Evolutionary conservation across 2,329 filamentous ascomycete genomes (phyloP).

Genomic region (Colletotrichum somersetense): DNA sequence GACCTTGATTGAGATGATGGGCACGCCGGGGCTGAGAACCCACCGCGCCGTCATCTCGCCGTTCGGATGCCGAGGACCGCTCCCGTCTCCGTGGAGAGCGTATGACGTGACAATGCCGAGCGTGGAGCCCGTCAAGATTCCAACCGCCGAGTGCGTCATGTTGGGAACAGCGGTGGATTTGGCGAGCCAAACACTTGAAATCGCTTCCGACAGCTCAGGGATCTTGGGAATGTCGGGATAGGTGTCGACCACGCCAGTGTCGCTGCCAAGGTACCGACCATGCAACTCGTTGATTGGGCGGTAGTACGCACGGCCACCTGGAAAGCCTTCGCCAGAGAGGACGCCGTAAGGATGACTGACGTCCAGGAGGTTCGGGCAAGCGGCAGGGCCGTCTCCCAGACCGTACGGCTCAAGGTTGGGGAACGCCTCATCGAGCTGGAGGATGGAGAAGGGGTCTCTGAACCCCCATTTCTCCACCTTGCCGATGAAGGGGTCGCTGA

Average conservation of each 20-base stretch:
- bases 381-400: slow-evolving; percentile 81
- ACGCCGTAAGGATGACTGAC: slow-evolving; percentile 88
- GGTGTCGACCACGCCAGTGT: slow-evolving; percentile 71
- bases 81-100: slow-evolving; percentile 72
- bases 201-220: slow-evolving; percentile 75
- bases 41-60: slow-evolving; percentile 90
- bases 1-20: slow-evolving; percentile 84
- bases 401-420: slow-evolving; percentile 82
- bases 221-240: slow-evolving; percentile 82
- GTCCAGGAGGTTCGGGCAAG: slow-evolving; percentile 88
- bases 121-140: slow-evolving; percentile 86
- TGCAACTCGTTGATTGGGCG: slow-evolving; percentile 80
- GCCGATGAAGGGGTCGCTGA: slow-evolving; percentile 82
- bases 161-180: slow-evolving; percentile 81
- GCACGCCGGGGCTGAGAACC: slow-evolving; percentile 92
- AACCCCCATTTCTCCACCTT: slow-evolving; percentile 87
- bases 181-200: slow-evolving; percentile 89
- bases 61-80: slow-evolving; percentile 73
- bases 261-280: slow-evolving; percentile 78
- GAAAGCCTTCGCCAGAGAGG: slow-evolving; percentile 87
- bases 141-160: slow-evolving; percentile 81
- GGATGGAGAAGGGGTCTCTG: slow-evolving; percentile 78
- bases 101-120: slow-evolving; percentile 87
- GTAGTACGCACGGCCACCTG: slow-evolving; percentile 84
- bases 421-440: slow-evolving; percentile 83